phyloP scores from a whole-genome alignment of 805 yeast genomes.

The Lachancea dasiensis region DNA sequence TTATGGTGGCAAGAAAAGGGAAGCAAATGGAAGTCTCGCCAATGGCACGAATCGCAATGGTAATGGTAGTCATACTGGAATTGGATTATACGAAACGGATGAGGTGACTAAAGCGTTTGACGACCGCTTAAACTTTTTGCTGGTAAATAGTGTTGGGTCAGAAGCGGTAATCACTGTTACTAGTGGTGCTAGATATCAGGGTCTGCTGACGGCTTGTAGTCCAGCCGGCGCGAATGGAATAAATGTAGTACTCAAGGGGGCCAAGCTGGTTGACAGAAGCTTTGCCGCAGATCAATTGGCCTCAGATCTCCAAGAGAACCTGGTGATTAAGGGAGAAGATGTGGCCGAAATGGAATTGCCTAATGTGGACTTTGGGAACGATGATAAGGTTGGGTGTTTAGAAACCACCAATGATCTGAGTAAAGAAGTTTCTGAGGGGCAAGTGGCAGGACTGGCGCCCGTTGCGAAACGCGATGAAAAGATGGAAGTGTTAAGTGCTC shows the following conservation, averaged over 20 bases:
- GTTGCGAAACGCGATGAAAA: too few relatives aligned
- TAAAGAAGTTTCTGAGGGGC: not conserved
- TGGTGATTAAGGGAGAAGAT: constrained; percentile 30
- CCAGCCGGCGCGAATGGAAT: constrained; percentile 40
- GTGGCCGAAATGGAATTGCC: constrained; percentile 38
- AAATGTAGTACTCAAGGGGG: constrained; percentile 50
- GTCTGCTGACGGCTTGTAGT: constrained; percentile 49
- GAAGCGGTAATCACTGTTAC: constrained; percentile 52
- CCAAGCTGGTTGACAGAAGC: constrained; percentile 37
- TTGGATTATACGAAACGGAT: constrained; percentile 21
- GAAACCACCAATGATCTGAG: constrained; percentile 10
- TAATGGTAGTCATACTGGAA: constrained; percentile 3
- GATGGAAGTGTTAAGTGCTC: too few relatives aligned
- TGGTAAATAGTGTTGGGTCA: constrained; percentile 56
- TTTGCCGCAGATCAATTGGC: constrained; percentile 32
- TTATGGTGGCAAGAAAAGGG: constrained; percentile 14
- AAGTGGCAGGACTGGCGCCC: too few relatives aligned
- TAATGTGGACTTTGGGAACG: constrained; percentile 26
- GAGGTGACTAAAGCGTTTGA: constrained; percentile 36
- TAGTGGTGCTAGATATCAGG: constrained; percentile 55
- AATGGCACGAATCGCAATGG: constrained; percentile 9
- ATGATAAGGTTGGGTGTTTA: constrained; percentile 19
- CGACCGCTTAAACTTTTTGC: constrained; percentile 50
- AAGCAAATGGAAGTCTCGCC: constrained; percentile 4
- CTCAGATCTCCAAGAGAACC: constrained; percentile 20